Evolutionary conservation across 208 protist species (phyloP), one percentile per base, ranked within the genome.

Genomic region (Borovskyia barvae): DNA sequence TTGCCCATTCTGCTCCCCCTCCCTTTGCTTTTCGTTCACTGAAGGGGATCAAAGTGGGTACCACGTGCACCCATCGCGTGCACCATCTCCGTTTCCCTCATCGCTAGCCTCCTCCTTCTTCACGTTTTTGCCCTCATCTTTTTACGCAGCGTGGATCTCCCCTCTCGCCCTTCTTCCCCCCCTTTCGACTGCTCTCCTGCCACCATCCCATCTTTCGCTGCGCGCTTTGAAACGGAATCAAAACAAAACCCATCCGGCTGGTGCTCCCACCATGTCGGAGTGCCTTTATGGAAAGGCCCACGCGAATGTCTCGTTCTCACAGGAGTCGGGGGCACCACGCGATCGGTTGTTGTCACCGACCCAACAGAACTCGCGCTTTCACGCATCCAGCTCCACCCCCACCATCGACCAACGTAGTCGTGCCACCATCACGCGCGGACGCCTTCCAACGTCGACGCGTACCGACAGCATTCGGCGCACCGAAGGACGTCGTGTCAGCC

Each of bases 381-480:
- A 50, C 1, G 37, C 36, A 36, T 46, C 53, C 25, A 49, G 25
- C 45, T 46, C 49, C 24, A 32, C 22, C 15, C 3, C 56, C 8
- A 12, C n/a, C 9, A 35, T 28, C n/a, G 57, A 62, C 24, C 24
- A 28, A 29, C 47, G 52, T 11, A 22, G 55, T 5, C 51, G 49
- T 1, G 17, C 35, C 32, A 24, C 36, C 19, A 41, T 15, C 25
- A 17, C 15, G 3, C 47, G 49, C 47, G 47, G 55, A 14, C 64
- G 64, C 52, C 36, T 24, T 1, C 48, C 50, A 28, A 28, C 45
- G 4, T 29, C 48, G 11, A 49, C 58, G 28, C 47, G 35, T 3
- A 50, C 55, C n/a, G 55, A 63, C 47, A 71, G 64, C 48, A 39
- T 59, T 35, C 64, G 49, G 32, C 64, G 64, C 33, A 63, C 40